Evolutionary conservation across 2,329 filamentous ascomycete species (phyloP).

Genomic region (Fulvia fulva): DNA sequence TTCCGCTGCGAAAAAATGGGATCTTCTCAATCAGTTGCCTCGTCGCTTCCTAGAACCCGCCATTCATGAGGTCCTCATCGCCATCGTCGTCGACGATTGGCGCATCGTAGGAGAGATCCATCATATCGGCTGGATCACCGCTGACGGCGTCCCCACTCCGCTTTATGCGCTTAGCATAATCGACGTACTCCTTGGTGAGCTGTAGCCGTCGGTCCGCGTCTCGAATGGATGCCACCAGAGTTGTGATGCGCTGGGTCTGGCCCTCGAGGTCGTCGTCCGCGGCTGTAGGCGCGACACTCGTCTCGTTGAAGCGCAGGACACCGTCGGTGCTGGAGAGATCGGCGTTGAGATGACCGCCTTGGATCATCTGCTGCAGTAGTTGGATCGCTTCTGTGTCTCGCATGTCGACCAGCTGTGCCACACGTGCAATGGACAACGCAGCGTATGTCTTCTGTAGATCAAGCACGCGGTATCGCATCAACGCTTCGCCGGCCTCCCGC

Average conservation of each 20-base stretch:
- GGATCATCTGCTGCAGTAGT: conserved; percentile 53
- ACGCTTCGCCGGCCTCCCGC: conserved; percentile 63
- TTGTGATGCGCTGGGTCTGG: conserved; percentile 49
- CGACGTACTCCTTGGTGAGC: conserved; percentile 57
- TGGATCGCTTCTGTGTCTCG: conserved; percentile 49
- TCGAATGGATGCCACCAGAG: conserved; percentile 50
- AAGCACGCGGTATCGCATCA: conserved; percentile 71
- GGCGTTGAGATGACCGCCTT: conserved; percentile 49
- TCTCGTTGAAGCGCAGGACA: conserved; percentile 51
- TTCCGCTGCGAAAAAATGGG: no score
- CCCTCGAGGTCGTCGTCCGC: conserved; percentile 39
- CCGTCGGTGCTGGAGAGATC: conserved; percentile 44
- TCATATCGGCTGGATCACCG: conserved; percentile 34
- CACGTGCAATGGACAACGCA: conserved; percentile 54
- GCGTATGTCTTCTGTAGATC: conserved; percentile 70
- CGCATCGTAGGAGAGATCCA: conserved; percentile 34
- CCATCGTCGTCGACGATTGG: conserved; percentile 25
- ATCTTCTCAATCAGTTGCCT: no score
- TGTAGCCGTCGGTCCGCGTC: conserved; percentile 54
- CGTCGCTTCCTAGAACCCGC: background rate
- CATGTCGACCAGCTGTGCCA: conserved; percentile 49
- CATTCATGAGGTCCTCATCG: conserved; percentile 34
- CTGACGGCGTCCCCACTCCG: conserved; percentile 32
- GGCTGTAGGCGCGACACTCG: conserved; percentile 3
- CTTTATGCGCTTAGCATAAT: conserved; percentile 48